A percentile compares a stretch with the other conserved stretches of the same genome.
phyloP scores from a whole-genome alignment of 176 grass and related monocot species.

The Oropetium thomaeum region DNA sequence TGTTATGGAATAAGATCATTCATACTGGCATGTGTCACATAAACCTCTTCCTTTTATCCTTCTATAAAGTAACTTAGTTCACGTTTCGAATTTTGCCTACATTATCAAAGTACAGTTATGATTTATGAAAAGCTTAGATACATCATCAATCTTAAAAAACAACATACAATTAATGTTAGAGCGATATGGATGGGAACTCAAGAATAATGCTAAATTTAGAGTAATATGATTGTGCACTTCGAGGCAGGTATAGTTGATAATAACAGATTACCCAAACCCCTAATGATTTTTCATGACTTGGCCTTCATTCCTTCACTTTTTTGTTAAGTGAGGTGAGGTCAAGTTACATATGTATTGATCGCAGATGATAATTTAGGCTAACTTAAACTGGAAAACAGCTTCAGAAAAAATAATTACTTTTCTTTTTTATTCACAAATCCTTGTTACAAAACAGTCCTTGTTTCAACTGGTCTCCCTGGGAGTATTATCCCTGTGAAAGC shows the following conservation, averaged over 20 bases:
- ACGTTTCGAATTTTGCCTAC: not conserved
- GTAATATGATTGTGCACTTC: not conserved
- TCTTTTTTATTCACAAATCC: not conserved
- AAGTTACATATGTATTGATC: not conserved
- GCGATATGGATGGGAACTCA: no score
- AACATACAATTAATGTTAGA: not conserved
- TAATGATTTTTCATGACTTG: not conserved
- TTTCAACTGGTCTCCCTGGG: not conserved
- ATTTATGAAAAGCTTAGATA: not conserved
- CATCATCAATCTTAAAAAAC: not conserved
- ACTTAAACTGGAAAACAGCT: not conserved
- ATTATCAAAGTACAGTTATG: not conserved
- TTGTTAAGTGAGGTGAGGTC: not conserved
- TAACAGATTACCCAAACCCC: not conserved
- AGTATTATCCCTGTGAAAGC: not conserved
- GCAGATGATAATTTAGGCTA: not conserved
- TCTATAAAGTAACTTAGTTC: not conserved
- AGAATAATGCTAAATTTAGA: no score
- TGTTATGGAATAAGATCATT: not conserved
- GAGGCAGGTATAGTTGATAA: not conserved
- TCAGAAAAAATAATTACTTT: not conserved
- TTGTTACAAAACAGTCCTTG: not conserved
- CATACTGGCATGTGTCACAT: not conserved
- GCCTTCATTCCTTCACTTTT: not conserved
- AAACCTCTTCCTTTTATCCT: not conserved